A percentile compares a stretch with the other conserved stretches of the same genome.
Evolutionary conservation across 306 rosid genomes (phyloP).

Genomic region (Mimosa pudica): DNA sequence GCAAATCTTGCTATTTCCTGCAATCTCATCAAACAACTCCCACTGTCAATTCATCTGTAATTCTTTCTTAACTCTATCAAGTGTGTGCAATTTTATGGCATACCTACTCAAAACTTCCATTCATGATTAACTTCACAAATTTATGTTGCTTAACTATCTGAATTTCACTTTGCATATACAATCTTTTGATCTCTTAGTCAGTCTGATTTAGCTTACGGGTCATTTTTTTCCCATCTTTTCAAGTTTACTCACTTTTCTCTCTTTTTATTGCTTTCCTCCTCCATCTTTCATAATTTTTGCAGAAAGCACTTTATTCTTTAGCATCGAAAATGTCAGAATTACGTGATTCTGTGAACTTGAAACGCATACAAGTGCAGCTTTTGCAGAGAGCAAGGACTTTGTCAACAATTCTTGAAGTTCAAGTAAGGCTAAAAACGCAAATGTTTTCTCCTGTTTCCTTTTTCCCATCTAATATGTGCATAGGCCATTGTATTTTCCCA

Average conservation of each 20-base stretch:
- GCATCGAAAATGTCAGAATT: slow-evolving; percentile 57
- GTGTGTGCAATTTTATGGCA: not conserved
- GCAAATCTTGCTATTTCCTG: not conserved
- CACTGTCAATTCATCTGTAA: not conserved
- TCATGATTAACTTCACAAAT: slow-evolving; percentile 18
- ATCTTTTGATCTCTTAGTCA: slow-evolving; percentile 12
- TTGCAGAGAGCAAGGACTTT: slow-evolving; percentile 63
- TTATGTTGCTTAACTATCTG: not conserved
- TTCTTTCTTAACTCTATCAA: not conserved
- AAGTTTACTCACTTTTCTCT: slow-evolving; percentile 27
- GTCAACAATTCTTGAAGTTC: slow-evolving; percentile 69
- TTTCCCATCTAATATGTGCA: slow-evolving; percentile 30
- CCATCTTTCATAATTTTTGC: slow-evolving; percentile 38
- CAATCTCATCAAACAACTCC: slow-evolving; percentile 15
- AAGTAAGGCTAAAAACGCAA: slow-evolving; percentile 51
- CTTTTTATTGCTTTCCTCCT: slow-evolving; percentile 23
- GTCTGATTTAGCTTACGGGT: slow-evolving; percentile 10
- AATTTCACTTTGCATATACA: not conserved
- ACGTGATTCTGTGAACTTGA: slow-evolving; percentile 60
- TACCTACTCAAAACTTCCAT: not conserved
- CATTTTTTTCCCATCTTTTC: slow-evolving; percentile 5
- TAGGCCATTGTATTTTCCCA: not conserved
- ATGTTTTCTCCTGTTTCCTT: not conserved
- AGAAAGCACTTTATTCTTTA: slow-evolving; percentile 68
- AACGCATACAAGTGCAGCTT: slow-evolving; percentile 60